Evolutionary conservation across 1,284 basidiomycete genomes (phyloP).

Genomic region (Trichosporon sp.): DNA sequence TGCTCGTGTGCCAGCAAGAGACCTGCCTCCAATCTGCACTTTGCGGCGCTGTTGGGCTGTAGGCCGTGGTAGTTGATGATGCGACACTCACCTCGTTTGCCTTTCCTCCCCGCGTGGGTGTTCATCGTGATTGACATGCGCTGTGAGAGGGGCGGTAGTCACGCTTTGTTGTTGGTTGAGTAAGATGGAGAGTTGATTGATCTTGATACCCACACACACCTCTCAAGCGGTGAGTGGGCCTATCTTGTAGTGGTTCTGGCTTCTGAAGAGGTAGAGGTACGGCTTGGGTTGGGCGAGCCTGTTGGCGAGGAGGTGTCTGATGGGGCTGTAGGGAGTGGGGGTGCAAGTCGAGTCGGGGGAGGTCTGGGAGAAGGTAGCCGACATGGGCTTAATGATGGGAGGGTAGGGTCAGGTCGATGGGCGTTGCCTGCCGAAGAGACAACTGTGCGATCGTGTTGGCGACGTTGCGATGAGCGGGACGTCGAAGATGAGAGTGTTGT

Average conservation of each 20-base stretch:
- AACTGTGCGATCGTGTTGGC: background rate
- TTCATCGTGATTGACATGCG: slow-evolving; percentile 22
- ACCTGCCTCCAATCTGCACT: slow-evolving; percentile 1
- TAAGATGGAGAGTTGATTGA: background rate
- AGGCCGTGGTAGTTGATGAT: too few species aligned
- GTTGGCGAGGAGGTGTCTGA: slow-evolving; percentile 14
- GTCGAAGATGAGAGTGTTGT: background rate
- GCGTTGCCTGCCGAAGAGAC: slow-evolving; percentile 4
- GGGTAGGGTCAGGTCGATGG: background rate
- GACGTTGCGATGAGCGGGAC: background rate
- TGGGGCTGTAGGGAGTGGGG: background rate
- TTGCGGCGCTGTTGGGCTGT: background rate
- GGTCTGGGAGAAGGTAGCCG: slow-evolving; percentile 2
- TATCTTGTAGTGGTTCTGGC: slow-evolving; percentile 24
- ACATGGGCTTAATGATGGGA: background rate
- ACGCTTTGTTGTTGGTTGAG: background rate
- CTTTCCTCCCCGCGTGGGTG: slow-evolving; percentile 19
- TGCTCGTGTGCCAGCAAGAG: slow-evolving; percentile 2
- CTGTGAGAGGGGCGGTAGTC: background rate
- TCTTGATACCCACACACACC: background rate
- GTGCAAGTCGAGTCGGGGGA: slow-evolving; percentile 6
- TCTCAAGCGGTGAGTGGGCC: slow-evolving; percentile 5
- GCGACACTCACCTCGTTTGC: slow-evolving; percentile 23
- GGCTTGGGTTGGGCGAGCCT: slow-evolving; percentile 13
- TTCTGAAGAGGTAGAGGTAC: slow-evolving; percentile 12